phyloP scores from a whole-genome alignment of 1,139 yeast genomes.

The Casaregolazyma suthepensis region DNA sequence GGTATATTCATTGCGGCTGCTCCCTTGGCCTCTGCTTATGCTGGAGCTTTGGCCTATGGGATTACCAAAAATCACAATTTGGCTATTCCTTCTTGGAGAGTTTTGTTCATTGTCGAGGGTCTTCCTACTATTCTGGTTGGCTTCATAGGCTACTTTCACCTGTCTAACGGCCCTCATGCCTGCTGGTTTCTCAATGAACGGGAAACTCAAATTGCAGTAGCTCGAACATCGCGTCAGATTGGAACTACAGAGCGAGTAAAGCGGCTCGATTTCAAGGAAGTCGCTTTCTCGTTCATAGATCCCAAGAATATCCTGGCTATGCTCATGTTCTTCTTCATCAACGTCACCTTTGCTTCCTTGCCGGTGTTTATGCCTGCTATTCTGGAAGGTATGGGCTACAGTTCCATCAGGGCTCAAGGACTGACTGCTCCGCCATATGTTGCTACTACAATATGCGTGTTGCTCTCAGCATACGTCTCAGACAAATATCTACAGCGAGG shows the following conservation, averaged over 20 bases:
- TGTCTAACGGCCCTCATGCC: constrained; percentile 44
- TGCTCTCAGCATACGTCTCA: constrained; percentile 20
- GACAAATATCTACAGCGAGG: constrained; percentile 26
- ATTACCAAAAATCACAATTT: constrained; percentile 31
- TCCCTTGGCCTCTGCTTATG: constrained; percentile 29
- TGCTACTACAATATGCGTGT: constrained; percentile 20
- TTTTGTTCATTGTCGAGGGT: constrained; percentile 39
- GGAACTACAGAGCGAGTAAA: constrained; percentile 18
- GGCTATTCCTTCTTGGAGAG: constrained; percentile 31
- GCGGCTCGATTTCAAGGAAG: constrained; percentile 17
- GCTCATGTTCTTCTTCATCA: constrained; percentile 27
- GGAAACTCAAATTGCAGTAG: constrained; percentile 25
- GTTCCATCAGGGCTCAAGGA: constrained; percentile 25
- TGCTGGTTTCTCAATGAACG: constrained; percentile 27
- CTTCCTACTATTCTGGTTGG: constrained; percentile 33
- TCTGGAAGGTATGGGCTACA: constrained; percentile 26
- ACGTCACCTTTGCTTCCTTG: constrained; percentile 27
- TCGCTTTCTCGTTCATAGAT: constrained; percentile 18
- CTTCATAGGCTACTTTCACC: constrained; percentile 26
- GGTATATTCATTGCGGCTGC: constrained; percentile 45
- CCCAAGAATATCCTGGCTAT: constrained; percentile 21
- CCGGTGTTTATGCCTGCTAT: constrained; percentile 28
- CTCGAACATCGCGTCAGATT: constrained; percentile 24
- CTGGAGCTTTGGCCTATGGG: constrained; percentile 31
- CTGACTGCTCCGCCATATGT: constrained; percentile 28